Conservation (phyloP, 495 filamentous ascomycete species). For the Penicillium odoratum region DNA sequence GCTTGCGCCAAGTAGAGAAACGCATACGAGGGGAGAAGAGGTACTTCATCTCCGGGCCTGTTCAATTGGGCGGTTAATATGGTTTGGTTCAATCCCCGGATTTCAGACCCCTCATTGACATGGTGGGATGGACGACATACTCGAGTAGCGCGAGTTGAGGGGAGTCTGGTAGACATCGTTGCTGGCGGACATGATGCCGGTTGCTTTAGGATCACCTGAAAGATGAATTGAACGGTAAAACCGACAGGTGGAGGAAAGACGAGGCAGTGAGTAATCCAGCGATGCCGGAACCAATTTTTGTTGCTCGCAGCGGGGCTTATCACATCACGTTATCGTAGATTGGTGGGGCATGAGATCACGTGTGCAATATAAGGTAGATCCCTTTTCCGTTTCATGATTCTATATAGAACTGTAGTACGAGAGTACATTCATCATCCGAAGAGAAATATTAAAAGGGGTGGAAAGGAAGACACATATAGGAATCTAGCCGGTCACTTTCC, state of each 20-base stretch:
- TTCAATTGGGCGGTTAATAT: constrained; percentile 15
- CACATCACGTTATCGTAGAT: constrained; percentile 13
- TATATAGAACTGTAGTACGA: too few relatives aligned
- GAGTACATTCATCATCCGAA: too few relatives aligned
- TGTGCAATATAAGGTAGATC: constrained; percentile 1
- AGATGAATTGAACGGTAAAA: constrained; percentile 6
- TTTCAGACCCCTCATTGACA: constrained; percentile 14
- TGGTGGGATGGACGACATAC: constrained; percentile 36
- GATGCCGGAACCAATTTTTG: constrained; percentile 8
- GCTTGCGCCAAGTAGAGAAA: constrained; percentile 72
- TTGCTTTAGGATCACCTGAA: constrained; percentile 6
- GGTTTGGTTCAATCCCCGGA: constrained; percentile 1
- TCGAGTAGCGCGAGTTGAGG: constrained; percentile 72
- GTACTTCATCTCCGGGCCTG: constrained; percentile 50
- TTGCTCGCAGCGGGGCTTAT: constrained; percentile 8
- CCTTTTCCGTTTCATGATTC: not conserved
- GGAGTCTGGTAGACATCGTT: constrained; percentile 73
- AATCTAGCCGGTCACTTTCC: too few relatives aligned
- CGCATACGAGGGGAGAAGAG: constrained; percentile 72
- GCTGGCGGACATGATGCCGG: constrained; percentile 55
- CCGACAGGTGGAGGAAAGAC: not conserved
- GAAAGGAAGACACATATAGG: too few relatives aligned
- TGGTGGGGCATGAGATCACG: constrained; percentile 7
- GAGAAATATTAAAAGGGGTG: too few relatives aligned
- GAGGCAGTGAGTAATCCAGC: not conserved